Base-by-base conservation (phyloP, 1,284 basidiomycete genomes). In the Meripilus lineatus region DNA sequence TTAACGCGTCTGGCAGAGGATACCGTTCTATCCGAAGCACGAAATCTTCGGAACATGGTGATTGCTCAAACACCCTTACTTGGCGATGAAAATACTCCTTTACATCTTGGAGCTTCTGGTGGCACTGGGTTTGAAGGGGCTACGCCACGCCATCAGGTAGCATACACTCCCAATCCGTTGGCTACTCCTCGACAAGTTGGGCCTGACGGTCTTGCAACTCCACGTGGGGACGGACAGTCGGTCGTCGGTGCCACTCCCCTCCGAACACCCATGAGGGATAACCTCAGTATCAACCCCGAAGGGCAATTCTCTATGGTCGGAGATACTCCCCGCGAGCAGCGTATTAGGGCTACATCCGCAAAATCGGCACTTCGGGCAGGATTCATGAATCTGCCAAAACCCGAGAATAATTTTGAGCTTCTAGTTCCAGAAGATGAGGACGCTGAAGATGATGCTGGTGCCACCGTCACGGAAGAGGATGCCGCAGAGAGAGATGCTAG, bases 361-460 rank as follows among this genome's bases (percentile, higher is more conserved):
- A 87, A 88, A 58, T 76, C 81, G 34, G 80, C 86, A 2, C 74
- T 98, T 41, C 77, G 85, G 55, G 77, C 83, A 15, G 89, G 89
- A 1, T 96, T 99, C 63, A 77, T 77, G 61, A 83, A 69, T 49
- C 72, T 99, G 14, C 96, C 96, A 0, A 84, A 83, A 52, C 94
- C 96, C 0, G 93, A 97, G 69, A 99, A 99, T 64, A 95, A 99
- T 65, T 99, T 98, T 58, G 94, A 99, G 65, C 70, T 99, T 34
- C 79, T 95, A 20, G 83, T 97, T 4, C 92, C 92, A 4, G 90
- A 93, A 52, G 86, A 89, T 20, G 92, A 93, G 47, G 79, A 76
- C 8, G 79, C 79, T 2, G 77, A 68, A 2, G 67, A 62, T n/a
- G 71, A 63, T 18, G 70, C 59, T 7, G 65, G 7, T 3, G 36